These are phyloP conservation scores for Trichocomaceae sp. DNA, from an alignment of 2,329 filamentous ascomycete genomes.

Conservation along the genomic window DNA sequence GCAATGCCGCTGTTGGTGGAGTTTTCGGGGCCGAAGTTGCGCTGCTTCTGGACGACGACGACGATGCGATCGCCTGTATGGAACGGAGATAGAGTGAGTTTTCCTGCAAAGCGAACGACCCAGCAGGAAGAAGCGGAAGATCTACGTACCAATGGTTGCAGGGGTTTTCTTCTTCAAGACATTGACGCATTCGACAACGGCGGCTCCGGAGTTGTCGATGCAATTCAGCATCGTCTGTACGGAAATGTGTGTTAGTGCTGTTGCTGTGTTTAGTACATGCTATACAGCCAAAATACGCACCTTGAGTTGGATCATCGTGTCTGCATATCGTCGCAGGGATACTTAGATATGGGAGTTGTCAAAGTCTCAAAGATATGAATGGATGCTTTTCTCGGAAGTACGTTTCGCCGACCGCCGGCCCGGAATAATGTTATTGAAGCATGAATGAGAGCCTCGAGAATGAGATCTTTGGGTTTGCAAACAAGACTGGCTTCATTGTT, in stretches of 20 bases:
- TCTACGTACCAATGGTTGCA: conserved; percentile 72
- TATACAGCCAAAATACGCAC: conserved; percentile 27
- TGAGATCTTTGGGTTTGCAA: neutral
- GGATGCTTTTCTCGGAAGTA: conserved; percentile 13
- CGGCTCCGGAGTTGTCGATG: conserved; percentile 99
- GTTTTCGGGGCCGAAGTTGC: conserved; percentile 64
- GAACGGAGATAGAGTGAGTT: neutral
- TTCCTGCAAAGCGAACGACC: no score
- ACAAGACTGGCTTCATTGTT: neutral
- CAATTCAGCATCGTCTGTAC: conserved; percentile 89
- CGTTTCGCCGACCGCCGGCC: conserved; percentile 22
- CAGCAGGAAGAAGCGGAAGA: no score
- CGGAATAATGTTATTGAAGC: neutral
- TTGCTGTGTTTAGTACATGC: no score
- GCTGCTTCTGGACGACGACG: conserved; percentile 94
- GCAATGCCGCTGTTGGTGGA: conserved; percentile 67
- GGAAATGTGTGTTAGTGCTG: neutral
- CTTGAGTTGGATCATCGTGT: conserved; percentile 89
- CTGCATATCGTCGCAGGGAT: conserved; percentile 21
- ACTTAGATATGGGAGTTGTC: neutral
- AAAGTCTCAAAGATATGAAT: neutral
- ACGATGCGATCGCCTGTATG: conserved; percentile 83
- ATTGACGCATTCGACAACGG: conserved; percentile 91
- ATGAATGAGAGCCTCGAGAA: neutral
- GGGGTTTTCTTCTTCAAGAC: conserved; percentile 81